These are phyloP conservation scores for Dryas alaskensis DNA, from an alignment of 306 rosid species.

Conservation along the genomic window DNA sequence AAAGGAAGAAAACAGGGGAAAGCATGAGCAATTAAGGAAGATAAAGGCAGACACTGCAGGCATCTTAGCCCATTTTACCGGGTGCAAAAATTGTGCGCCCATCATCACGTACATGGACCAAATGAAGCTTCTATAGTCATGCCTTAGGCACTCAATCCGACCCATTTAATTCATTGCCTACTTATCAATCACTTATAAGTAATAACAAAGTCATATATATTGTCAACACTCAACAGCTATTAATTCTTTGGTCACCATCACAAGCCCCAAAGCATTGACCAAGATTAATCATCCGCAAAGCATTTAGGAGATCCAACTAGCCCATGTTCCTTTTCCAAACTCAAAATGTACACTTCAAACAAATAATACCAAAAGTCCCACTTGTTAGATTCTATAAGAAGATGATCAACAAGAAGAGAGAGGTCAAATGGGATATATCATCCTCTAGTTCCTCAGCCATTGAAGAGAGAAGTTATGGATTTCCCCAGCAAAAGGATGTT, in stretches of 20 bases:
- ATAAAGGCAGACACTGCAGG: not conserved
- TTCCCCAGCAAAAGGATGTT: constrained; percentile 21
- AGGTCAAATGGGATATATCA: not conserved
- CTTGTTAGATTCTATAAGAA: constrained; percentile 30
- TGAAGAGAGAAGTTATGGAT: constrained; percentile 36
- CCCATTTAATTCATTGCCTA: not conserved
- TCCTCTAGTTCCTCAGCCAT: constrained; percentile 2
- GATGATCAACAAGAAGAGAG: not conserved
- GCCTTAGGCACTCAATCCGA: not conserved
- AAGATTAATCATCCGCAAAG: constrained; percentile 10
- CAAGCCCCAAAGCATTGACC: constrained; percentile 34
- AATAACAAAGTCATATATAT: not conserved
- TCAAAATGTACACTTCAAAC: not conserved
- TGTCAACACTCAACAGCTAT: not conserved
- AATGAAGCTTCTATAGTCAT: too few relatives aligned
- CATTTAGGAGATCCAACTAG: not conserved
- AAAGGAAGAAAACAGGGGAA: too few relatives aligned
- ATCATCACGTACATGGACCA: too few relatives aligned
- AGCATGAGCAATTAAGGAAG: too few relatives aligned
- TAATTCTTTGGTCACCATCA: constrained; percentile 5
- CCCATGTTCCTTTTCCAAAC: constrained; percentile 8
- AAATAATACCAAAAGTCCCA: constrained; percentile 15
- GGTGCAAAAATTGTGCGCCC: not conserved
- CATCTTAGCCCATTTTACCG: not conserved
- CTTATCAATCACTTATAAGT: not conserved